phyloP scores from a whole-genome alignment of 73 alveolate species.

The Tetrahymena elliotti region DNA sequence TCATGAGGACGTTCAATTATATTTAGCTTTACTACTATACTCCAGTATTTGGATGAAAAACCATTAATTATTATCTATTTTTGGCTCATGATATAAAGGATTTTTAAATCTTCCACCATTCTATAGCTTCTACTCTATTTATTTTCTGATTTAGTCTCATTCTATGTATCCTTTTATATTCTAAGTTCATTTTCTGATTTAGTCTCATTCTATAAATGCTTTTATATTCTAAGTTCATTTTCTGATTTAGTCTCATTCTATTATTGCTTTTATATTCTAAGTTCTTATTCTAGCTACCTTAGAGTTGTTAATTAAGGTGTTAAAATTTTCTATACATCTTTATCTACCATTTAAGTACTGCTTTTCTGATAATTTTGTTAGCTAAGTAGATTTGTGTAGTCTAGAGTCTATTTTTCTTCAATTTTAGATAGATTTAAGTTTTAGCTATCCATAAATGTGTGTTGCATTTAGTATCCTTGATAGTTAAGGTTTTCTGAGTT shows the following conservation, averaged over 20 bases:
- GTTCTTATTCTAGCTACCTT: neutral
- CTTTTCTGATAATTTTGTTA: neutral
- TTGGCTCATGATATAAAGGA: neutral
- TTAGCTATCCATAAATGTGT: neutral
- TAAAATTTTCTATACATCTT: neutral
- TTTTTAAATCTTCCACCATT: neutral
- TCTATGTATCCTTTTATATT: no score
- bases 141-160: neutral
- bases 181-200: neutral
- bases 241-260: neutral
- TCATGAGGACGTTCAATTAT: neutral
- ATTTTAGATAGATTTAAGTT: neutral
- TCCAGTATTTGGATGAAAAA: neutral
- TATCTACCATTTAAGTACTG: neutral
- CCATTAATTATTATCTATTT: neutral
- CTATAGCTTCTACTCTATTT: neutral
- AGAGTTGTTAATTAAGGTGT: neutral
- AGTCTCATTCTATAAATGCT: neutral
- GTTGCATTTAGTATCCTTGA: no score
- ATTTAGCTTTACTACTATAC: neutral
- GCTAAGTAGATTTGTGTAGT: no score
- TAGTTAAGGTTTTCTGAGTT: neutral
- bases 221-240: neutral
- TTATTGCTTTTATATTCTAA: no score
- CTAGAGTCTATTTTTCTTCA: neutral